A percentile compares a stretch with the other conserved stretches of the same genome.
phyloP scores from a whole-genome alignment of 495 filamentous ascomycete genomes.

The Neurospora sp. region DNA sequence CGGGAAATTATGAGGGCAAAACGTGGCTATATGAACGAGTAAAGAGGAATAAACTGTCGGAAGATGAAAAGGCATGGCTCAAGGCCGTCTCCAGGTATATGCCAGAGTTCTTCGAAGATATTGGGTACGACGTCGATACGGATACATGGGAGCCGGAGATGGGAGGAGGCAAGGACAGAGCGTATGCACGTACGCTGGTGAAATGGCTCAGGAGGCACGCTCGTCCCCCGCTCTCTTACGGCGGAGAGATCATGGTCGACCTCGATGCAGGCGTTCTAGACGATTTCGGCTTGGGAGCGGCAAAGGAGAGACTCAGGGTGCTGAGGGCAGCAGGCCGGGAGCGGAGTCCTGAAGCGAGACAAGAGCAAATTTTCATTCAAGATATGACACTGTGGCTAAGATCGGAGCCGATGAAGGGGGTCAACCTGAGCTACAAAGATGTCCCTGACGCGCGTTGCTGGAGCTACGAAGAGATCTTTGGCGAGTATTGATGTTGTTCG shows the following conservation, averaged over 20 bases:
- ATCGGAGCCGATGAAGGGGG: not conserved
- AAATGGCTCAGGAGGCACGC: not conserved
- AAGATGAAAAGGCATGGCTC: not conserved
- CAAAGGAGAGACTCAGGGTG: not conserved
- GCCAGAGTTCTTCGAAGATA: too few relatives aligned
- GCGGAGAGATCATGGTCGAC: not conserved
- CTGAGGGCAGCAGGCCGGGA: not conserved
- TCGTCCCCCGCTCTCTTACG: not conserved
- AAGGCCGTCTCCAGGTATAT: not conserved
- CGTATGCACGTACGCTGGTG: not conserved
- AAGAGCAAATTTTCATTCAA: not conserved
- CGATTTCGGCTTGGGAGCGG: not conserved
- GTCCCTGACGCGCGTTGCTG: not conserved
- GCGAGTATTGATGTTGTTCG: not conserved
- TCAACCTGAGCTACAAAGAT: not conserved
- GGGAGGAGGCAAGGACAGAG: not conserved
- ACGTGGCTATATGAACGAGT: not conserved
- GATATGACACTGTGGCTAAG: not conserved
- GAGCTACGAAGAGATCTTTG: not conserved
- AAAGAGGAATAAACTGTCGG: not conserved
- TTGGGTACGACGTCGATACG: not conserved
- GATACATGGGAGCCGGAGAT: not conserved
- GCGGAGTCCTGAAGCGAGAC: not conserved
- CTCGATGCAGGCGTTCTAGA: not conserved
- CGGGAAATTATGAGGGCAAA: not conserved